phyloP scores from a whole-genome alignment of 1,284 basidiomycete genomes.

The Fomitopsis palustris region DNA sequence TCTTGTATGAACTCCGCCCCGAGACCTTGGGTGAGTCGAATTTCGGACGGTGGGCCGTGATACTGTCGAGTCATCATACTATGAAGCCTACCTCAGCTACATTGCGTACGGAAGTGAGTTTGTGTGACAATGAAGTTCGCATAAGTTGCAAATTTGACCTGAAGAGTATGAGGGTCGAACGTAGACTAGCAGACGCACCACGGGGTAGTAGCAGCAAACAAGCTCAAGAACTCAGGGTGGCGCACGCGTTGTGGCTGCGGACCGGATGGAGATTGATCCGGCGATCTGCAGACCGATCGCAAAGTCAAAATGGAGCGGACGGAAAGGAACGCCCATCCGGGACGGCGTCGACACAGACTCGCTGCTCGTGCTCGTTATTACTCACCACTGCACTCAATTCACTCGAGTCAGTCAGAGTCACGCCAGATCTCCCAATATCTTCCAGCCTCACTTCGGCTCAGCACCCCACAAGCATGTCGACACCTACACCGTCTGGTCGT shows the following conservation, averaged over 20 bases:
- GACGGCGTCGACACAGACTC: not conserved
- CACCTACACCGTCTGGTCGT: slow-evolving; percentile 24
- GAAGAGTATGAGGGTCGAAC: no score
- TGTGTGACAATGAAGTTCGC: no score
- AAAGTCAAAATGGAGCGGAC: not conserved
- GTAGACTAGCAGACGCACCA: no score
- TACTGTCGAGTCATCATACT: no score
- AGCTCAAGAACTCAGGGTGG: not conserved
- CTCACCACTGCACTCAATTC: not conserved
- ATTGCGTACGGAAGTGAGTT: no score
- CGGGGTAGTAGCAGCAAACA: no score
- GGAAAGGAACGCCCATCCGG: not conserved
- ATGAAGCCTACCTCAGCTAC: no score
- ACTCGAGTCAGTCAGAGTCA: not conserved
- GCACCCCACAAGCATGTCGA: slow-evolving; percentile 23
- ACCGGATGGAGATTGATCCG: not conserved
- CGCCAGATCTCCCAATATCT: not conserved
- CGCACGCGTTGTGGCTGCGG: not conserved
- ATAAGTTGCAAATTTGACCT: no score
- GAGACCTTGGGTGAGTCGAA: no score
- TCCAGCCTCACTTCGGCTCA: not conserved
- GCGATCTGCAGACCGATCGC: slow-evolving; percentile 1
- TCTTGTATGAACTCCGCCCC: no score
- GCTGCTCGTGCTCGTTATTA: not conserved
- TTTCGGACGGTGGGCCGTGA: no score